These are phyloP conservation scores for Xylaria intraflava DNA, from an alignment of 495 filamentous ascomycete species.

Conservation along the genomic window DNA sequence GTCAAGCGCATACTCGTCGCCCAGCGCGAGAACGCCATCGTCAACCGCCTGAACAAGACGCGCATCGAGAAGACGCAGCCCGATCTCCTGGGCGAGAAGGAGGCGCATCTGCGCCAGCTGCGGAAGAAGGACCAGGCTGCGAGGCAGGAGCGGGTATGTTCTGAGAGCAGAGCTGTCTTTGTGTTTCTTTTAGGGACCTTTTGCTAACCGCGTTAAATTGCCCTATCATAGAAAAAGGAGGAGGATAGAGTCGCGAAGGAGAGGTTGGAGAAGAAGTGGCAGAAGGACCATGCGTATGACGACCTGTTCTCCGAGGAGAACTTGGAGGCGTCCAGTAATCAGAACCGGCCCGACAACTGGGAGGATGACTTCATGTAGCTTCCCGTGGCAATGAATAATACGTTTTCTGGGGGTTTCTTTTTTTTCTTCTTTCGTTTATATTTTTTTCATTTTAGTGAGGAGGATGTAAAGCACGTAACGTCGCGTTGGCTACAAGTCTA, in stretches of 20 bases:
- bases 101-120: conserved; percentile 61
- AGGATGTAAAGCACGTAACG: neutral
- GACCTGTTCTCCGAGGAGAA: conserved; percentile 68
- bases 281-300: conserved; percentile 93
- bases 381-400: neutral
- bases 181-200: neutral
- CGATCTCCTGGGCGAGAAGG: conserved; percentile 72
- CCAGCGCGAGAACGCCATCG: conserved; percentile 73
- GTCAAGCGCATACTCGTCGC: conserved; percentile 74
- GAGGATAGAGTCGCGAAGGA: conserved; percentile 74
- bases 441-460: neutral
- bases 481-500: neutral
- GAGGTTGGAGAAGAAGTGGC: conserved; percentile 78
- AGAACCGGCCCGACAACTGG: conserved; percentile 55
- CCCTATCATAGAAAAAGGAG: conserved; percentile 56
- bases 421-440: neutral
- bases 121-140: conserved; percentile 61
- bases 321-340: conserved; percentile 58
- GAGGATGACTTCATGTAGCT: conserved; percentile 68
- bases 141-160: conserved; percentile 57
- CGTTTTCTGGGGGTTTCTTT: neutral
- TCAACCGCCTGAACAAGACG: conserved; percentile 97
- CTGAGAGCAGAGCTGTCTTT: neutral
- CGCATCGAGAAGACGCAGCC: conserved; percentile 71
- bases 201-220: conserved; percentile 1